Conservation (phyloP, 805 yeast genomes). For the Nakazawaea ernobii region DNA sequence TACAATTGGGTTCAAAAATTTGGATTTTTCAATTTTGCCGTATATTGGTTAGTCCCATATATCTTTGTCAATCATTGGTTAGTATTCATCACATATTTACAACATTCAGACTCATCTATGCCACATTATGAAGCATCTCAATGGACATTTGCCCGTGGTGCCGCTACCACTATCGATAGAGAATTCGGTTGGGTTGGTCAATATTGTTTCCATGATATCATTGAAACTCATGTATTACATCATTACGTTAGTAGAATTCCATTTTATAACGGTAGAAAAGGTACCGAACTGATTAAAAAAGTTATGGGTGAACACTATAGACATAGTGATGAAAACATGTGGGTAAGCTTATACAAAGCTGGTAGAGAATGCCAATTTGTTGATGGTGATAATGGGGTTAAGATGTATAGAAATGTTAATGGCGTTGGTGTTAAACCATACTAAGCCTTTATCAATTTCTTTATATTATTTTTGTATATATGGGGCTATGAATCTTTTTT, state of each 20-base stretch:
- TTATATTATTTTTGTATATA: not conserved
- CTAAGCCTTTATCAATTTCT: not conserved
- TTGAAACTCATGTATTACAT: conserved; percentile 86
- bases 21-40: conserved; percentile 57
- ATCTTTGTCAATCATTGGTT: conserved; percentile 85
- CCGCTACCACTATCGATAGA: conserved; percentile 84
- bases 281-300: conserved; percentile 69
- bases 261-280: conserved; percentile 80
- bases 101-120: conserved; percentile 73
- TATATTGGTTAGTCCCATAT: conserved; percentile 75
- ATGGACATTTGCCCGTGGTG: conserved; percentile 88
- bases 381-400: conserved; percentile 64
- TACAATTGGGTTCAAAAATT: conserved; percentile 56
- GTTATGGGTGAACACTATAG: conserved; percentile 83
- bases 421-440: conserved; percentile 39
- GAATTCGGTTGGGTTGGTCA: conserved; percentile 77
- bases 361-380: conserved; percentile 67
- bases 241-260: conserved; percentile 83
- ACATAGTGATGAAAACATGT: conserved; percentile 65
- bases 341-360: conserved; percentile 56
- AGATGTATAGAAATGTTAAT: conserved; percentile 73
- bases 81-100: conserved; percentile 79
- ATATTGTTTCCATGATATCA: conserved; percentile 79
- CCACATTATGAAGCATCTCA: conserved; percentile 73
- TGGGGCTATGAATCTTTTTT: not conserved